phyloP scores from a whole-genome alignment of 352 stramenopile species.

The Pythium apleroticum region DNA sequence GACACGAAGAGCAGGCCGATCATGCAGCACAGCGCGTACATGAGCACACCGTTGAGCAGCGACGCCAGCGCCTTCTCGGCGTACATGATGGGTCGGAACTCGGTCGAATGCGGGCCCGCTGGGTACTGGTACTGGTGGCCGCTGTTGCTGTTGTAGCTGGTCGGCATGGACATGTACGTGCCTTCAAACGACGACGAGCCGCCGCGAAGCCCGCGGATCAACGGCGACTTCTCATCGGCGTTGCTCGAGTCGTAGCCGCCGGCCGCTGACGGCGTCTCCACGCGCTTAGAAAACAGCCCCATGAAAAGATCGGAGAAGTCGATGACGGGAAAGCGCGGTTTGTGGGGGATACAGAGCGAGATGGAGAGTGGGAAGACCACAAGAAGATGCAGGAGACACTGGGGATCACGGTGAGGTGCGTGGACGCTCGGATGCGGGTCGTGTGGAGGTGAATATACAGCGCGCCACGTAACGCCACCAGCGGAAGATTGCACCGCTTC shows the following conservation, averaged over 20 bases:
- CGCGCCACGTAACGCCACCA: not conserved
- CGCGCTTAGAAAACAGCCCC: conserved; percentile 9
- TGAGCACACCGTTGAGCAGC: conserved; percentile 72
- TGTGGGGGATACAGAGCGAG: not conserved
- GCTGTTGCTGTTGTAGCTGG: conserved; percentile 10
- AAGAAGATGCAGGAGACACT: conserved; percentile 2
- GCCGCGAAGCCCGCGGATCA: conserved; percentile 57
- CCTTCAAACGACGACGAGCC: conserved; percentile 59
- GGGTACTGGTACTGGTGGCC: conserved; percentile 10
- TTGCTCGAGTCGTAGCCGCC: conserved; percentile 12
- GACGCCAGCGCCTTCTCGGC: conserved; percentile 72
- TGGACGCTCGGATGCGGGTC: not conserved
- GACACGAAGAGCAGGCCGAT: conserved; percentile 64
- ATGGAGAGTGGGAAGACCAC: not conserved
- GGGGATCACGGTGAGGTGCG: conserved; percentile 4
- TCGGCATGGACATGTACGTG: conserved; percentile 74
- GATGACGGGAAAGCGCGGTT: not conserved
- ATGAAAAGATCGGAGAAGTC: not conserved
- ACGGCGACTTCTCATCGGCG: conserved; percentile 56
- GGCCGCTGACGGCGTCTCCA: not conserved
- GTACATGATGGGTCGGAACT: conserved; percentile 79
- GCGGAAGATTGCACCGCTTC: not conserved
- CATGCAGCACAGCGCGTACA: conserved; percentile 79
- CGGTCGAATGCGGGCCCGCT: conserved; percentile 32
- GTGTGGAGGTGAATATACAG: not conserved